Evolutionary conservation across 352 stramenopile genomes (phyloP), one percentile per base, ranked within the genome.

Genomic region (Pythium dissotocum): DNA sequence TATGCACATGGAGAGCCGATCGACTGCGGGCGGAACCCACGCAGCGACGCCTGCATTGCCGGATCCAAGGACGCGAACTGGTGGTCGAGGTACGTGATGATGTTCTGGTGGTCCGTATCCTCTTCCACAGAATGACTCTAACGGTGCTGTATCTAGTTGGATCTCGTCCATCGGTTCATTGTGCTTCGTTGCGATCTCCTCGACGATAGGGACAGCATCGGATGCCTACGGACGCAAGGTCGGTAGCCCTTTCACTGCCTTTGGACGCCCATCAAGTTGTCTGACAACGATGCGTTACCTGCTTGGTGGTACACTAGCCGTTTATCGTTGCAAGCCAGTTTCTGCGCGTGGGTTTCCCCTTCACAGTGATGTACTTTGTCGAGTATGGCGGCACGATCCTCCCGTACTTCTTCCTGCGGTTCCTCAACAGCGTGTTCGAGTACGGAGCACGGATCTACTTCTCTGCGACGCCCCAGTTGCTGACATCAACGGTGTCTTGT

Each of bases 221-320:
- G 87, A 94, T 65, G 63, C 78, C 4, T 89, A 90, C 67, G 87
- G 87, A 28, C 82, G 87, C 57, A 94, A 93, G 83, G 86, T 94
- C 14, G 8, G 42, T 49, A 18, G 14, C 42, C 14, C 42, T 49
- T 6, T 49, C 14, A 30, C 28, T 30, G 28, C 28, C 28, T 30
- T 30, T 30, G 28, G 28, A 30, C 28, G 28, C 28, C 28, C 28
- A 30, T 30, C 1, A 30, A 2, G 28, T 1, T 42, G 8, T 42
- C 38, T 44, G 38, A 44, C 38, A 53, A 5, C 63, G 28, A 30
- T 30, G 28, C 28, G 28, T 30, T 30, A 30, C 28, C 28, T 30
- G 28, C 28, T 30, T 30, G 28, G 28, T 30, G 28, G 28, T 30
- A 30, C 28, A 2, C 28, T 1, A 92, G 85, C 72, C 85, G 7